Percentiles rank a stretch among this genome's conserved stretches.
phyloP scores from a whole-genome alignment of 2,329 filamentous ascomycete species.

The Fusarium cicatricum region DNA sequence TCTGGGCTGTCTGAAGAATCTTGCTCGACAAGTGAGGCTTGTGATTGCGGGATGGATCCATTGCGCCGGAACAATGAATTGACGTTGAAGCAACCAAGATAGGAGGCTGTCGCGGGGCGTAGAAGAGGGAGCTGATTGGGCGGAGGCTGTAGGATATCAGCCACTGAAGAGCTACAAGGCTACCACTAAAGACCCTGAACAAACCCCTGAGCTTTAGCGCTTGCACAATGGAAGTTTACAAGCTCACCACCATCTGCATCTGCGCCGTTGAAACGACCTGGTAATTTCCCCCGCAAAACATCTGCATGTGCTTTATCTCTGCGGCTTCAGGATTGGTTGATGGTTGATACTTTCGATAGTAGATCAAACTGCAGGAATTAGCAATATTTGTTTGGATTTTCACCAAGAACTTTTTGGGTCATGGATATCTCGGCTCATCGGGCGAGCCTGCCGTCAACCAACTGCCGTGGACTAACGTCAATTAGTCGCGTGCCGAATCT shows the following conservation, averaged over 20 bases:
- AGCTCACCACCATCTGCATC: background rate
- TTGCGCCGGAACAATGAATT: slow-evolving; percentile 18
- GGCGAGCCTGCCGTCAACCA: background rate
- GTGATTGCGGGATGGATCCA: slow-evolving; percentile 27
- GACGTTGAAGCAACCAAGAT: slow-evolving; percentile 3
- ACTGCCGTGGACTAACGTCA: background rate
- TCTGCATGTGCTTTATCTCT: too few relatives aligned
- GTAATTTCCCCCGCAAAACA: background rate
- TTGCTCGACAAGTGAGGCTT: slow-evolving; percentile 12
- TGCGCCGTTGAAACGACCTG: background rate
- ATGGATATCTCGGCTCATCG: slow-evolving; percentile 12
- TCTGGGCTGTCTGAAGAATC: slow-evolving; percentile 3
- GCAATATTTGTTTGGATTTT: too few relatives aligned
- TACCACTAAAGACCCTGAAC: slow-evolving; percentile 18
- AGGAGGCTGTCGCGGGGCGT: slow-evolving; percentile 32
- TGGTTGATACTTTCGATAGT: too few relatives aligned
- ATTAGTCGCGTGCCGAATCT: slow-evolving; percentile 13
- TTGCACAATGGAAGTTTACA: too few relatives aligned
- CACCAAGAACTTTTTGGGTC: too few relatives aligned
- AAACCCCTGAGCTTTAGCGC: slow-evolving; percentile 12
- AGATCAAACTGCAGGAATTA: too few relatives aligned
- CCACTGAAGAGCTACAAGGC: slow-evolving; percentile 25
- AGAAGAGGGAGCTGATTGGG: slow-evolving; percentile 24
- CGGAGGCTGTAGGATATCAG: background rate
- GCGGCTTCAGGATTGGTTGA: too few relatives aligned